Base-by-base conservation (phyloP, 2,329 filamentous ascomycete genomes). In the Orbilia ellipsospora region DNA sequence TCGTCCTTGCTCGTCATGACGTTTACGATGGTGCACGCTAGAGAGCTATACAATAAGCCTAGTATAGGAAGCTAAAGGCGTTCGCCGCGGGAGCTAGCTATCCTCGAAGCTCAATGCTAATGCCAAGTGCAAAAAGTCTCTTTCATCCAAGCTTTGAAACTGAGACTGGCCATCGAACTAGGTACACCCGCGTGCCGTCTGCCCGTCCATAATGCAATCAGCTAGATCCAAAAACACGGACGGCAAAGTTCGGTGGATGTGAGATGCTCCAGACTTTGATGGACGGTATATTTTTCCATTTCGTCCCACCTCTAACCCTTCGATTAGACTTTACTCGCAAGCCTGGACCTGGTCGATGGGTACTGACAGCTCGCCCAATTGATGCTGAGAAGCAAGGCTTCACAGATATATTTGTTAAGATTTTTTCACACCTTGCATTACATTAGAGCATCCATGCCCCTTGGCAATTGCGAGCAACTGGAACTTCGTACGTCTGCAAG, bases 91-190 rank as follows among this genome's bases (percentile, higher is more conserved):
- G 67, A 72, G 51, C 67, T 36, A 36, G 31, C 31, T 68, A 68
- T 61, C 20, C 65, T 68, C 42, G 20, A 55, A 61, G 45, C 65
- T 52, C 28, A 18, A 12, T 26, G 20, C 55, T 31, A 48, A 52
- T 72, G 50, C 57, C 59, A 51, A 64, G 60, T 55, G 59, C n/a
- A 64, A 64, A 36, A 75, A 40, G 72, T 64, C 52, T 59, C 59
- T 60, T 59, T 56, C 48, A 45, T 54, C 64, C 50, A 69, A 69
- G 72, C 64, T 75, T 40, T 75, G 64, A 69, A 69, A 75, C 72
- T 54, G 64, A 69, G 45, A 48, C 28, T 59, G 48, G 60, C 52
- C 16, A 48, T 54, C 16, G 52, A 44, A 63, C 54, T 57, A 72
- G 60, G 67, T 61, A 65, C 54, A 65, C 67, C 60, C 67, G 60